Evolutionary conservation across 192 early-diverging fungal genomes (phyloP), one percentile per base, ranked within the genome.

Genomic region (Spinellus fusiger): DNA sequence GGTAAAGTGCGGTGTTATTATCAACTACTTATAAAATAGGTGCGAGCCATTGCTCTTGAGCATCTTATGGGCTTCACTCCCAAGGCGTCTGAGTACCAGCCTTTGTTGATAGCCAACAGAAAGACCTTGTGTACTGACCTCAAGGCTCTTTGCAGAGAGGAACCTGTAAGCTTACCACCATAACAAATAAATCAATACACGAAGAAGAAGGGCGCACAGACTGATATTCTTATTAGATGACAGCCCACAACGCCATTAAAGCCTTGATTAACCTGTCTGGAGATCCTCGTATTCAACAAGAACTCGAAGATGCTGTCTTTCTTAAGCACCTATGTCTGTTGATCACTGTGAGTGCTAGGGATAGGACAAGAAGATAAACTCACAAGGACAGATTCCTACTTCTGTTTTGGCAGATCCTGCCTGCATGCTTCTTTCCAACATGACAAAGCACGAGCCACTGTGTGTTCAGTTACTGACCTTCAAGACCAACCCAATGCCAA

Each of bases 361-460:
- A 29, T 29, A 28, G 16, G 10, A 5, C 25, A 12, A 25, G 5
- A 29, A 16, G 12, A 29, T 32, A 32, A 28, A 34, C 18, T 54
- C 5, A 12, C 7, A 15, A 15, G 54, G 10, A 51, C 66, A 86
- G 85, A 77, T 83, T 34, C 82, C 90, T 1, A 77, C 70, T 20
- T 80, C 78, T 20, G 77, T 93, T 13, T 59, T 92, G 12, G 85
- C 91, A 6, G 94, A 96, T 72, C 74, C 91, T 28, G 89, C 79
- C 40, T 90, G 87, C 60, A 93, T 96, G 93, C 77, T 96, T 13
- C 69, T 98, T 25, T 95, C 93, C 58, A 98, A 98, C 69, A 73
- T 95, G 56, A 85, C 93, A 47, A 94, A 95, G 60, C 53, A 79
- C 56, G 87, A 84, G 40, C 37, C 55, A 3, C 75, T 86, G 23